Evolutionary conservation across 495 filamentous ascomycete genomes (phyloP), one percentile per base, ranked within the genome.

Genomic region (Parathielavia appendiculata): DNA sequence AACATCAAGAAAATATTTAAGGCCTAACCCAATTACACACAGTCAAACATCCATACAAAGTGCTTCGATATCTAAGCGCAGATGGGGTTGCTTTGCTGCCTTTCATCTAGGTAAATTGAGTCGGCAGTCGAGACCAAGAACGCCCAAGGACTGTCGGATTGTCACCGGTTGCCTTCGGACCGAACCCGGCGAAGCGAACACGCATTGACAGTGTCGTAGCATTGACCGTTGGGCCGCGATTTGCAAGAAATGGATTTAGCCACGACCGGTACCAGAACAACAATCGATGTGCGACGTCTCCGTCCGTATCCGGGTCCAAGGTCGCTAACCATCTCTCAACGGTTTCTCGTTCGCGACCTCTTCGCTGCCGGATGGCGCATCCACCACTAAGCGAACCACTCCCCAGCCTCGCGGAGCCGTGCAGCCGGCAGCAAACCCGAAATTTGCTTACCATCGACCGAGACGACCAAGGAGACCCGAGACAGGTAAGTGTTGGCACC

Each of bases 241-340:
- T 47, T 56, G 34, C 44, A 32, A 16, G 44, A 30, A 11, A 5
- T 12, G 8, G n/a, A 38, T 56, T 56, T 56, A 56, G 54, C 44
- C 54, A 56, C 14, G 34, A 56, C 44, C 54, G 54, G 54, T 48
- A 56, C 54, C 54, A 56, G 36, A 36, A 13, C 26, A 49, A 39
- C 34, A 22, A 13, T 17, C 34, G 34, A 4, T 16, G 16, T 39
- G 54, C 44, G 54, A 41, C 54, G 35, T 49, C 44, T 49, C 54
- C 32, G 54, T 56, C 30, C 34, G 41, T 20, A 26, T 47, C 43
- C 41, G 41, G 43, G 30, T 10, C 53, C 32, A 46, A n/a, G 53
- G 30, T 47, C 32, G 32, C 5, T 16, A 54, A 22, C 26, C 17
- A 9, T 16, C 30, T 14, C 36, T 14, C 14, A 53, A 52, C 34